Base-by-base conservation (phyloP, 352 stramenopile species). In the Phytophthora meadii region DNA sequence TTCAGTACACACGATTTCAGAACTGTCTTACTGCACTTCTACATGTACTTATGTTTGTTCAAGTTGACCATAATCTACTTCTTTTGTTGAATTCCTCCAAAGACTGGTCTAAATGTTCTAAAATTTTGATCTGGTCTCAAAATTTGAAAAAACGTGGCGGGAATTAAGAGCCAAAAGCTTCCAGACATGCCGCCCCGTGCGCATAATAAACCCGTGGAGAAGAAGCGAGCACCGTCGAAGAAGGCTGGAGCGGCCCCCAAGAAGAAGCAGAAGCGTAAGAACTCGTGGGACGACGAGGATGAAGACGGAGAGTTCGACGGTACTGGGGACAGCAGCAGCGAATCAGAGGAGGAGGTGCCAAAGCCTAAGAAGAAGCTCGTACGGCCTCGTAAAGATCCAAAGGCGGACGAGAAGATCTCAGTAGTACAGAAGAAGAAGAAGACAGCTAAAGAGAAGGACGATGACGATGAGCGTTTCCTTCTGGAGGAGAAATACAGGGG, bases 401-500 rank as follows among this genome's bases (percentile, higher is more conserved):
- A 61, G 40, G 41, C 17, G n/a, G 67, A 70, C 28, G 49, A 63
- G 24, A 69, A 60, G 27, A 66, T 41, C n/a, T 12, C 8, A 17
- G n/a, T 25, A 9, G 24, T 51, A 22, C 62, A 70, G 30, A 66
- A 66, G 49, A 62, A 44, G 14, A 71, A 74, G 40, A 59, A 68
- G 42, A 34, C 25, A 9, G 28, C 24, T 10, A 22, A 17, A 25
- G 50, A 51, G 28, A 41, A 59, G 4, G 41, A 54, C 12, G 54
- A 68, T 4, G 59, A 68, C 8, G 58, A 69, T 19, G 44, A 69
- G 5, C 49, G 44, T 4, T 32, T 48, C 12, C 19, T 47, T 25
- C 24, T 78, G 45, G 61, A 74, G 49, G 68, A 86, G 44, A 88
- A 87, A 55, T 81, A 88, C 45, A 65, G 80, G 12, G 68, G 51